phyloP scores from a whole-genome alignment of 805 yeast genomes.

The Candida wancherniae region DNA sequence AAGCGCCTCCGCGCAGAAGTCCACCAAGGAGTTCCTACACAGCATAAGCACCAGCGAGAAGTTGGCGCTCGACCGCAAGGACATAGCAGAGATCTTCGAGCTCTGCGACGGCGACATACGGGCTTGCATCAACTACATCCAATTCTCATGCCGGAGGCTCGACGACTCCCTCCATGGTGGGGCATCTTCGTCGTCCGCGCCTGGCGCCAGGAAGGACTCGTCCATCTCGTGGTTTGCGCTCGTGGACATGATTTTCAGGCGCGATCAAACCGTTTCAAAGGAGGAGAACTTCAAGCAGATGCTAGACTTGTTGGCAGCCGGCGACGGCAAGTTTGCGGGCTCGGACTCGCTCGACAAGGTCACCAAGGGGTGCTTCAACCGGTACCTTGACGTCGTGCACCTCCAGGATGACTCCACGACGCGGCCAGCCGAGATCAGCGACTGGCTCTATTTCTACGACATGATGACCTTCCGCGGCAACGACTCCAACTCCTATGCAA shows the following conservation, averaged over 20 bases:
- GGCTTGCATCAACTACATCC: conserved; percentile 78
- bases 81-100: conserved; percentile 61
- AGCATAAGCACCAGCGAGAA: conserved; percentile 53
- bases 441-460: conserved; percentile 77
- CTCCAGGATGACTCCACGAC: conserved; percentile 55
- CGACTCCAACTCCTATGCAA: conserved; percentile 45
- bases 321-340: conserved; percentile 31
- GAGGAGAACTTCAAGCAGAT: conserved; percentile 47
- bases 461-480: conserved; percentile 31
- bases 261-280: conserved; percentile 43
- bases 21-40: conserved; percentile 38
- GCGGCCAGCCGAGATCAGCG: conserved; percentile 59
- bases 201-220: conserved; percentile 47
- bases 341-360: conserved; percentile 59
- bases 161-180: conserved; percentile 9
- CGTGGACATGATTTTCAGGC: conserved; percentile 56
- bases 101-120: conserved; percentile 79
- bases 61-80: conserved; percentile 42
- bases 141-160: conserved; percentile 44
- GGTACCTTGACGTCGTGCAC: conserved; percentile 56
- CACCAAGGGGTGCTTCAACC: conserved; percentile 64
- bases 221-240: conserved; percentile 63
- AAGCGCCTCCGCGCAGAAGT: conserved; percentile 23
- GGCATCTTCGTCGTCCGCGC: conserved; percentile 1
- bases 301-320: conserved; percentile 40